These are phyloP conservation scores for Claviceps citrina DNA, from an alignment of 2,329 filamentous ascomycete species.

Conservation along the genomic window DNA sequence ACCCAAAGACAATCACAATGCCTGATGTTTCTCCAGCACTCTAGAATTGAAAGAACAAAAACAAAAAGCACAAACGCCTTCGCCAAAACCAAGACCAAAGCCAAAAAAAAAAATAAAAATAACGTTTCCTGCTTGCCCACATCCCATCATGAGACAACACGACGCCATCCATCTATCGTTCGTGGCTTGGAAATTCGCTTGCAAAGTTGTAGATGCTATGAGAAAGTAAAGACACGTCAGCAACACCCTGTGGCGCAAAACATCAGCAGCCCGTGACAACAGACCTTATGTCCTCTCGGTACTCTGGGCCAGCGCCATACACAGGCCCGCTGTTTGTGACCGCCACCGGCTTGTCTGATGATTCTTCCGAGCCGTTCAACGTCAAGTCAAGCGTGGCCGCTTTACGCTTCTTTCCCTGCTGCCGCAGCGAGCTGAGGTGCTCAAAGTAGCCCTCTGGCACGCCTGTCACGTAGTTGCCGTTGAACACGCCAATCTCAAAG, in stretches of 20 bases:
- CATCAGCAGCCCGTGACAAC: neutral
- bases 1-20: neutral
- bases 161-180: neutral
- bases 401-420: conserved; percentile 25
- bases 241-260: neutral
- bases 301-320: neutral
- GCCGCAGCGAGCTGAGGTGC: conserved; percentile 56
- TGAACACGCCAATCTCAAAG: conserved; percentile 89
- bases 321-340: neutral
- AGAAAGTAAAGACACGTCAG: neutral
- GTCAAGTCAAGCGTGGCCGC: neutral
- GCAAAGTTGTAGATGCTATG: conserved; percentile 1
- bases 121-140: neutral
- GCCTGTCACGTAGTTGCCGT: conserved; percentile 69
- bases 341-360: neutral
- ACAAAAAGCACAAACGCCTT: neutral
- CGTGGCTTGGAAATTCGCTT: neutral
- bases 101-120: neutral
- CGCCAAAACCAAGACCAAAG: neutral
- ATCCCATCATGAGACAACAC: neutral
- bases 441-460: conserved; percentile 71
- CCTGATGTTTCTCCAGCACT: neutral
- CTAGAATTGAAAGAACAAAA: neutral
- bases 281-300: conserved; percentile 6
- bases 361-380: neutral